Base-by-base conservation (phyloP, 1,139 yeast genomes). In the Suhomyces choctaworum region DNA sequence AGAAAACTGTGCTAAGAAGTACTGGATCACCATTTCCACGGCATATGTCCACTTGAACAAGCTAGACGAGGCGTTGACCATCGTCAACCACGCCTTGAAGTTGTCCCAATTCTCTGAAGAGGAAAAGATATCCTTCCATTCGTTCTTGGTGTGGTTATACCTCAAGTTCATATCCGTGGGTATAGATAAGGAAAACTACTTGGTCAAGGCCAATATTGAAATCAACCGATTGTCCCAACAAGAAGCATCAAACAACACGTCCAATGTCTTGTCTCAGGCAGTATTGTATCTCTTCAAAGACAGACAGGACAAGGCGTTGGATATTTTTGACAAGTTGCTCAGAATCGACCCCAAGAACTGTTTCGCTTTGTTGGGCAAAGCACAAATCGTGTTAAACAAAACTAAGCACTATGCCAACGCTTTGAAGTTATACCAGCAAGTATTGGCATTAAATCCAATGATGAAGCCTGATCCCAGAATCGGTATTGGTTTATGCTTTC, bases 401-500 rank as follows among this genome's bases (percentile, higher is more conserved):
- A 60, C 68, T 3, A 80, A 78, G 44, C 85, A 86, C 55, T 89
- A 82, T 60, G 59, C 74, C 21, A 79, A 73, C 7, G 92, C 97
- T 12, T 73, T 92, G 48, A 83, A 82, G 55, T 60, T 85, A 29
- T 92, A 85, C 60, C 99, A 92, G 63, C 86, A 82, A 46, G 82
- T 87, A 7, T 69, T 92, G 47, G 73, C 82, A 30, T 70, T 82
- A 34, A 82, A 88, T 45, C 97, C 97, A 2, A 55, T 80, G 25
- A 67, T 84, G 53, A 74, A 75, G 45, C 97, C 97, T 1, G 98
- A 92, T 60, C 95, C 98, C 14, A 73, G 99, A 61, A 75, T 92
- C 40, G 99, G 98, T 16, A 81, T 92, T 46, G 99, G 98, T 26
- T 68, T 92, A 49, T 90, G 97, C 60, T 90, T 82, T 56, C 92